Percentiles rank a stretch among this genome's conserved stretches.
Evolutionary conservation across 257 asterid genomes (phyloP).

Genomic region (Salvia rosmarinus): DNA sequence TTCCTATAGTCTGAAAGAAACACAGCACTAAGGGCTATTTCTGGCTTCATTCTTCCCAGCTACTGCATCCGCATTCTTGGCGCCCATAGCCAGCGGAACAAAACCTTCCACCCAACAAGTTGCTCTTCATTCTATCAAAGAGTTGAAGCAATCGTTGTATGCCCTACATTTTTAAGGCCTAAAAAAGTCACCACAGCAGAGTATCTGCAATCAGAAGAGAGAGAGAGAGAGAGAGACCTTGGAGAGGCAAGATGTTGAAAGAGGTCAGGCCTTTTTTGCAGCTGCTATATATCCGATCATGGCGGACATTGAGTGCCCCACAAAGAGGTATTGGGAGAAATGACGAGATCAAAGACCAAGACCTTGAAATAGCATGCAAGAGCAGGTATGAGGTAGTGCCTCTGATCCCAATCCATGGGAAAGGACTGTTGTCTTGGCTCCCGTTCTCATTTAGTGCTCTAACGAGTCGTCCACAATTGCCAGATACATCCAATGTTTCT

Average conservation of each 20-base stretch:
- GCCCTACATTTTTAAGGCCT: neutral
- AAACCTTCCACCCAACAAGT: neutral
- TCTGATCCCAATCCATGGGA: neutral
- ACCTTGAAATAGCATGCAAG: too few species aligned
- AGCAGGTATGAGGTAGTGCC: too few species aligned
- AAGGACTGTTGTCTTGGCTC: neutral
- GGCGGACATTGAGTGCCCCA: neutral
- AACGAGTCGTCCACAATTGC: neutral
- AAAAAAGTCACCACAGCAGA: too few species aligned
- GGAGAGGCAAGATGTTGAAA: neutral
- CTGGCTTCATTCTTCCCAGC: constrained; percentile 3
- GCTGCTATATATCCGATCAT: neutral
- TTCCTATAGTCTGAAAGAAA: neutral
- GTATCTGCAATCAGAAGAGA: neutral
- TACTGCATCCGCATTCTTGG: neutral
- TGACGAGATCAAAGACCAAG: too few species aligned
- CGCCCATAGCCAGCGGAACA: neutral
- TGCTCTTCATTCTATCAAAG: neutral
- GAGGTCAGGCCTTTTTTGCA: neutral
- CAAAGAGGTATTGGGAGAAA: neutral
- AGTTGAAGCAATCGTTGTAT: neutral
- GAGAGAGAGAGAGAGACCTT: neutral
- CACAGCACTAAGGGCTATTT: neutral
- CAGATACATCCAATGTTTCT: neutral
- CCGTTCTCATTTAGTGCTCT: neutral